A percentile compares a stretch with the other conserved stretches of the same genome.
phyloP scores from a whole-genome alignment of 306 rosid species.

The Sicyos edulis region DNA sequence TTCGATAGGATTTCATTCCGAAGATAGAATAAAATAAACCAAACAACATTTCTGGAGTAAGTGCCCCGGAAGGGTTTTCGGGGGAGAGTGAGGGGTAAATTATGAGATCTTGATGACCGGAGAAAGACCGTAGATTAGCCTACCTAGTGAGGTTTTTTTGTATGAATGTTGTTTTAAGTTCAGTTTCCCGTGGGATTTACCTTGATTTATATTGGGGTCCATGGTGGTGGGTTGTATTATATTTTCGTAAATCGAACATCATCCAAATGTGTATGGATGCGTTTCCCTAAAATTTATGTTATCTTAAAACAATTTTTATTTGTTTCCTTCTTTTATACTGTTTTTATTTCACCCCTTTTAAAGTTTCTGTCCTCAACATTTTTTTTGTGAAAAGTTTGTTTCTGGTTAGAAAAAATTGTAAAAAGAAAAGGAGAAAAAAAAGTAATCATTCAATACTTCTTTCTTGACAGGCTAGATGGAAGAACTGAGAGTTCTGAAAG shows the following conservation, averaged over 20 bases:
- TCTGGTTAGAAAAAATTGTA: neutral
- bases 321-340: neutral
- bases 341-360: neutral
- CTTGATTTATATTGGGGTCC: neutral
- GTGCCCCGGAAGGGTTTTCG: neutral
- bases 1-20: too few relatives aligned
- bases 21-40: too few relatives aligned
- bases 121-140: neutral
- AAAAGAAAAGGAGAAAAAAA: too few relatives aligned
- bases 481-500: slow-evolving; percentile 94
- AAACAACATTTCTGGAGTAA: too few relatives aligned
- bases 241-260: neutral
- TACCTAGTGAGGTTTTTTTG: neutral
- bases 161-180: neutral
- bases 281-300: neutral
- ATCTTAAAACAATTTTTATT: neutral
- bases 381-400: neutral
- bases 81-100: neutral
- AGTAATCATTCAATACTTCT: neutral
- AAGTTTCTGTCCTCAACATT: neutral
- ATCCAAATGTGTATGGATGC: neutral
- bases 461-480: slow-evolving; percentile 75
- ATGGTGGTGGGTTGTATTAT: neutral
- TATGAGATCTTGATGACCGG: neutral
- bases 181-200: neutral